phyloP scores from a whole-genome alignment of 768 basidiomycete species.

The Psilocybe sp. region DNA sequence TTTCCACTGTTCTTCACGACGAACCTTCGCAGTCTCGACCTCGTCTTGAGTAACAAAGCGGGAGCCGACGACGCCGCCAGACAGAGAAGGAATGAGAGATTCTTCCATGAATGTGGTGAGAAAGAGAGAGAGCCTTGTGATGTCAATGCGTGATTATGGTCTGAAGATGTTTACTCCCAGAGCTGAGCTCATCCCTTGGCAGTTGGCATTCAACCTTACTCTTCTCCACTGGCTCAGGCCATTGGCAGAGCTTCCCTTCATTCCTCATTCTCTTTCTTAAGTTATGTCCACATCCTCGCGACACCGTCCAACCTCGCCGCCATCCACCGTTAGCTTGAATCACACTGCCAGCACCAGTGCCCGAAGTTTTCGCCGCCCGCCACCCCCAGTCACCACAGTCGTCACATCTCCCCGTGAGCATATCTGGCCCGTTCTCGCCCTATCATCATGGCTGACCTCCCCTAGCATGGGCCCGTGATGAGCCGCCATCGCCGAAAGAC shows the following conservation, averaged over 20 bases:
- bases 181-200: neutral
- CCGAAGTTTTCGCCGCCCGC: conserved; percentile 30
- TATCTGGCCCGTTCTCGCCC: neutral
- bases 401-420: conserved; percentile 70
- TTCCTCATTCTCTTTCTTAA: conserved; percentile 1
- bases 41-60: conserved; percentile 83
- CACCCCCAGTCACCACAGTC: conserved; percentile 51
- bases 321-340: conserved; percentile 34
- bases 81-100: conserved; percentile 65
- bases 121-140: conserved; percentile 9
- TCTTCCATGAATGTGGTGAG: conserved; percentile 49
- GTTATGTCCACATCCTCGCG: conserved; percentile 32
- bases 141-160: conserved; percentile 10
- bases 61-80: conserved; percentile 71
- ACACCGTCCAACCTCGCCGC: conserved; percentile 28
- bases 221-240: neutral
- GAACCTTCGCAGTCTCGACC: conserved; percentile 66
- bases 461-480: conserved; percentile 81
- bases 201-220: neutral
- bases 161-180: neutral
- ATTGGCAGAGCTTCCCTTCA: neutral
- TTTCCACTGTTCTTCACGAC: conserved; percentile 84
- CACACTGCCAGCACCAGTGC: conserved; percentile 23
- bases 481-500: conserved; percentile 72
- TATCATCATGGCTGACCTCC: conserved; percentile 6